Evolutionary conservation across 106 monocot genomes (phyloP).

Genomic region (Alisma plantagoaquatica): DNA sequence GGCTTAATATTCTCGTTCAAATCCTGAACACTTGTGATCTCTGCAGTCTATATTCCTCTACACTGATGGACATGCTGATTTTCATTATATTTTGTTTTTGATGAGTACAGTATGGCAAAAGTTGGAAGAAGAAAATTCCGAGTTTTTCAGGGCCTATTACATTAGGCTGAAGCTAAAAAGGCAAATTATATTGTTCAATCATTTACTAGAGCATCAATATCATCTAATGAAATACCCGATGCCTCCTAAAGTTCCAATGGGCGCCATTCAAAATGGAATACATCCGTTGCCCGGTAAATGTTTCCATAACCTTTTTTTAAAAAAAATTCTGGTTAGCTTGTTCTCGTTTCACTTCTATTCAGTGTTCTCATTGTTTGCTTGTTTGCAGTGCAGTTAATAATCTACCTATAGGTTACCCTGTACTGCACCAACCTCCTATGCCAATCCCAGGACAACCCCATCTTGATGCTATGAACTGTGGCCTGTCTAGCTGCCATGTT

Average conservation of each 20-base stretch:
- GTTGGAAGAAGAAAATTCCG: constrained; percentile 93
- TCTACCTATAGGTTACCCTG: constrained; percentile 85
- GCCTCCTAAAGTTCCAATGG: constrained; percentile 63
- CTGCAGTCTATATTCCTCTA: too few relatives aligned
- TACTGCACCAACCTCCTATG: constrained; percentile 76
- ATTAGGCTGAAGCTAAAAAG: constrained; percentile 89
- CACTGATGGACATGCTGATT: too few relatives aligned
- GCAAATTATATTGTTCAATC: constrained; percentile 91
- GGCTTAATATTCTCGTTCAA: too few relatives aligned
- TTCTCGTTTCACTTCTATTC: constrained; percentile 27
- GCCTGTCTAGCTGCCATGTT: constrained; percentile 71
- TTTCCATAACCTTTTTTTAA: constrained; percentile 7
- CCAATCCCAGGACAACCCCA: constrained; percentile 59
- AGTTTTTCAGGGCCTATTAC: constrained; percentile 96
- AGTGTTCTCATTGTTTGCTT: constrained; percentile 50
- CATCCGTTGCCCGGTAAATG: constrained; percentile 79
- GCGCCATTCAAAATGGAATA: constrained; percentile 83
- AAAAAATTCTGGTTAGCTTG: not conserved
- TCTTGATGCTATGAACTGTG: constrained; percentile 43
- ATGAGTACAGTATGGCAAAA: constrained; percentile 99
- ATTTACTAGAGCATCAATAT: constrained; percentile 89
- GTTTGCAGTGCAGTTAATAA: constrained; percentile 85
- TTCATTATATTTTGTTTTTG: too few relatives aligned
- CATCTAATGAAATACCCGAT: constrained; percentile 84
- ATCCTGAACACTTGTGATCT: too few relatives aligned